Percentiles rank a stretch among this genome's conserved stretches.
Conservation (phyloP, 345 rosid species). For the Brassica napus region DNA sequence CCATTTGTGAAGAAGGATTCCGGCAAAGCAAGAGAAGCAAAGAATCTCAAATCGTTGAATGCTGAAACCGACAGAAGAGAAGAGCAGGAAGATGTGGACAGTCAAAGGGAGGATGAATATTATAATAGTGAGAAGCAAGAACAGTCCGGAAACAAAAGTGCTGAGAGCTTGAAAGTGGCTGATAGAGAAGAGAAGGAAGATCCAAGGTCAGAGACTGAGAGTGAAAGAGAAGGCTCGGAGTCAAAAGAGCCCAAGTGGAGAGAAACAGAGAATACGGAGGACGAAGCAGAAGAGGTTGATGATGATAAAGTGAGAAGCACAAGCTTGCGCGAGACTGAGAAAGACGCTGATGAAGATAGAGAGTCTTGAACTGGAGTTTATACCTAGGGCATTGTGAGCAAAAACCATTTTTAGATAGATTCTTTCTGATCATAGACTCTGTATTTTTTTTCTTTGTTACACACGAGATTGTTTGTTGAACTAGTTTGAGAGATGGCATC, state of each 20-base stretch:
- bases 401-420: neutral
- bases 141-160: neutral
- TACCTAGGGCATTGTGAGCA: neutral
- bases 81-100: constrained; percentile 25
- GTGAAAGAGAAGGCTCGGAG: constrained; percentile 29
- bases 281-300: constrained; percentile 16
- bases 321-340: neutral
- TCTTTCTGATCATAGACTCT: neutral
- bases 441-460: neutral
- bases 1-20: constrained; percentile 7
- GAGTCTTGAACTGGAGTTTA: neutral
- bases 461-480: neutral
- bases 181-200: neutral
- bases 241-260: constrained; percentile 41
- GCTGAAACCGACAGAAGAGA: neutral
- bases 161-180: neutral
- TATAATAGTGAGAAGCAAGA: neutral
- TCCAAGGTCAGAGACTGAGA: constrained; percentile 28
- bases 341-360: constrained; percentile 19
- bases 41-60: constrained; percentile 1
- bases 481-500: neutral
- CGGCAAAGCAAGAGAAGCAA: constrained; percentile 2
- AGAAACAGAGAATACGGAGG: constrained; percentile 32
- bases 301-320: constrained; percentile 6
- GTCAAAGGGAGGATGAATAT: neutral